These are phyloP conservation scores for Hermanozyma aechmeae DNA, from an alignment of 805 yeast genomes.

Conservation along the genomic window DNA sequence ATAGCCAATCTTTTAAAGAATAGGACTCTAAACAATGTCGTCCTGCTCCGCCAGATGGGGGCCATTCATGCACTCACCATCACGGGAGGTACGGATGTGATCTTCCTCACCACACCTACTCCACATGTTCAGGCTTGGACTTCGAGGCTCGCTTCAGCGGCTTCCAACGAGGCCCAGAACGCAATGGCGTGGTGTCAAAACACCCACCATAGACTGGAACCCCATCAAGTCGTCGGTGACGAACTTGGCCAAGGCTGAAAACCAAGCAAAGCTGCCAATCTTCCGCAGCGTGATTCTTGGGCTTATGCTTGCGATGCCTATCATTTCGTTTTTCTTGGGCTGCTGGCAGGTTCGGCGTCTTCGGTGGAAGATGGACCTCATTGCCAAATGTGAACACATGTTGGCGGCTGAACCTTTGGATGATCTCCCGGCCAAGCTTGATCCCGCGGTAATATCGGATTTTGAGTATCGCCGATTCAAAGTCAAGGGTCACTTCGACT, in stretches of 20 bases:
- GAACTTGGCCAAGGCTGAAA: slow-evolving; percentile 28
- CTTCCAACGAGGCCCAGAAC: too few species aligned
- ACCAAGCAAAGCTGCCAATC: slow-evolving; percentile 26
- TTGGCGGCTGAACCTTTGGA: slow-evolving; percentile 65
- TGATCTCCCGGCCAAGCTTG: slow-evolving; percentile 51
- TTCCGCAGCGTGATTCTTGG: slow-evolving; percentile 34
- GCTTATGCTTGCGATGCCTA: slow-evolving; percentile 65
- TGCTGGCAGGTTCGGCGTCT: slow-evolving; percentile 87
- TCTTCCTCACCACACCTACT: too few species aligned
- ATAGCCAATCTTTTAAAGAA: too few species aligned
- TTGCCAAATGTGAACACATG: slow-evolving; percentile 76
- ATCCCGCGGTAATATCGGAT: slow-evolving; percentile 57
- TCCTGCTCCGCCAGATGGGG: too few species aligned
- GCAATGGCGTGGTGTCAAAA: slow-evolving; percentile 31
- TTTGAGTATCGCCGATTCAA: slow-evolving; percentile 77
- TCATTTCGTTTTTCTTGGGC: slow-evolving; percentile 77
- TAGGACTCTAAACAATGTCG: too few species aligned
- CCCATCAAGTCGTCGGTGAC: slow-evolving; percentile 49
- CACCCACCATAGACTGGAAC: slow-evolving; percentile 78
- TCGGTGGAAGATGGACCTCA: slow-evolving; percentile 79
- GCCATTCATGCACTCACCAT: too few species aligned
- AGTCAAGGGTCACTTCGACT: slow-evolving; percentile 72
- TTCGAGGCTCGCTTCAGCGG: too few species aligned
- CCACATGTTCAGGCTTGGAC: too few species aligned
- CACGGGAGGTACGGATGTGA: too few species aligned